These are phyloP conservation scores for Rhododendron henanense DNA, from an alignment of 148 eudicot genomes.

Conservation along the genomic window DNA sequence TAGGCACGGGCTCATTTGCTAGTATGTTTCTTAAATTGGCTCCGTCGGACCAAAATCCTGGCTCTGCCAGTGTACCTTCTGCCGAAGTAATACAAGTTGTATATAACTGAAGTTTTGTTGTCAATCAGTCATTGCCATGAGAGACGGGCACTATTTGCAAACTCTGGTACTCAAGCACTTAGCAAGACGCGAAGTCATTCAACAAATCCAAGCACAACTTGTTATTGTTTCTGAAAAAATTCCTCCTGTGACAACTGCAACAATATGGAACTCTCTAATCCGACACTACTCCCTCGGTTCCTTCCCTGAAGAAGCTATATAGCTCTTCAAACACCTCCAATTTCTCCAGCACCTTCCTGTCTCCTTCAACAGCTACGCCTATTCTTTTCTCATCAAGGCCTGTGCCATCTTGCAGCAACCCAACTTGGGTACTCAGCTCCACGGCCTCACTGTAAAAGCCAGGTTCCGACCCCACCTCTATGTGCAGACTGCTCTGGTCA, in stretches of 20 bases:
- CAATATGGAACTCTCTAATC: conserved; percentile 41
- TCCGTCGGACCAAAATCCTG: too few relatives aligned
- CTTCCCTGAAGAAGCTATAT: conserved; percentile 45
- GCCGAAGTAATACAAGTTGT: too few relatives aligned
- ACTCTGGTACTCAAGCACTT: conserved; percentile 25
- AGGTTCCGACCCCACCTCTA: conserved; percentile 48
- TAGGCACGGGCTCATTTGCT: too few relatives aligned
- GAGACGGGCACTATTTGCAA: neutral
- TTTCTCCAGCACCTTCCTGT: neutral
- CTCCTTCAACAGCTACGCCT: conserved; percentile 51
- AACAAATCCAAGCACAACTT: conserved; percentile 53
- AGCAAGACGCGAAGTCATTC: conserved; percentile 28
- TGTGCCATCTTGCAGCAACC: conserved; percentile 25
- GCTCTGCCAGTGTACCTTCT: too few relatives aligned
- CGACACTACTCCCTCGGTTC: conserved; percentile 45
- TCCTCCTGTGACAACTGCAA: neutral
- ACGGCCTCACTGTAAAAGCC: conserved; percentile 22
- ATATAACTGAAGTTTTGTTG: too few relatives aligned
- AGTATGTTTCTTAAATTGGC: too few relatives aligned
- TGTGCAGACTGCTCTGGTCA: conserved; percentile 55
- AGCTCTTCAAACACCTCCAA: conserved; percentile 41
- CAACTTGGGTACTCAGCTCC: conserved; percentile 33
- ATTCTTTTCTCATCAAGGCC: conserved; percentile 57
- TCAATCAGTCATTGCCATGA: neutral
- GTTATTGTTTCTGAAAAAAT: conserved; percentile 18